Evolutionary conservation across 2,329 filamentous ascomycete genomes (phyloP).

Genomic region (Claviceps spartinae): DNA sequence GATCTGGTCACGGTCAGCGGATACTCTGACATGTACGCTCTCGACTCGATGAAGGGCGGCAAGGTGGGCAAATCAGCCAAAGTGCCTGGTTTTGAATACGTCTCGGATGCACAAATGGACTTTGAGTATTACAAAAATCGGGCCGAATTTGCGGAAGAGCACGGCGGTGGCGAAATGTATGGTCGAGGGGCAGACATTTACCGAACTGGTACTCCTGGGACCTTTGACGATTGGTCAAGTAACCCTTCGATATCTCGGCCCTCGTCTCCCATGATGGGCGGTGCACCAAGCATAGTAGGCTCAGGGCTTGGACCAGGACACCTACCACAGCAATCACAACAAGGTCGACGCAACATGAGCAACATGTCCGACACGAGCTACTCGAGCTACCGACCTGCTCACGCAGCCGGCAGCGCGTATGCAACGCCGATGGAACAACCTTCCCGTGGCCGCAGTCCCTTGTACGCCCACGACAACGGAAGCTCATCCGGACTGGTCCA

Average conservation of each 20-base stretch:
- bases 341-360: slow-evolving; percentile 12
- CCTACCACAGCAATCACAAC: not conserved
- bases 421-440: slow-evolving; percentile 10
- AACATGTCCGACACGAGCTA: slow-evolving; percentile 15
- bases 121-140: slow-evolving; percentile 88
- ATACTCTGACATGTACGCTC: slow-evolving; percentile 69
- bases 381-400: slow-evolving; percentile 10
- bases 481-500: slow-evolving; percentile 39
- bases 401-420: slow-evolving; percentile 6
- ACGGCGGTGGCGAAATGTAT: slow-evolving; percentile 62
- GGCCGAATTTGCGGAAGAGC: slow-evolving; percentile 74
- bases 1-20: slow-evolving; percentile 48
- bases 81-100: slow-evolving; percentile 73
- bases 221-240: slow-evolving; percentile 28
- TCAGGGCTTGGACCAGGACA: slow-evolving; percentile 11
- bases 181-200: slow-evolving; percentile 45
- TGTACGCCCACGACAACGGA: slow-evolving; percentile 38
- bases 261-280: slow-evolving; percentile 29
- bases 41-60: slow-evolving; percentile 60
- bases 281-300: slow-evolving; percentile 18
- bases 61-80: slow-evolving; percentile 31
- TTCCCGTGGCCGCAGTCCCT: slow-evolving; percentile 27
- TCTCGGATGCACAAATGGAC: slow-evolving; percentile 73
- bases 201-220: slow-evolving; percentile 48
- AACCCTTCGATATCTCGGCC: slow-evolving; percentile 32